Conservation (phyloP, 768 basidiomycete species). For the Suillus plorans region DNA sequence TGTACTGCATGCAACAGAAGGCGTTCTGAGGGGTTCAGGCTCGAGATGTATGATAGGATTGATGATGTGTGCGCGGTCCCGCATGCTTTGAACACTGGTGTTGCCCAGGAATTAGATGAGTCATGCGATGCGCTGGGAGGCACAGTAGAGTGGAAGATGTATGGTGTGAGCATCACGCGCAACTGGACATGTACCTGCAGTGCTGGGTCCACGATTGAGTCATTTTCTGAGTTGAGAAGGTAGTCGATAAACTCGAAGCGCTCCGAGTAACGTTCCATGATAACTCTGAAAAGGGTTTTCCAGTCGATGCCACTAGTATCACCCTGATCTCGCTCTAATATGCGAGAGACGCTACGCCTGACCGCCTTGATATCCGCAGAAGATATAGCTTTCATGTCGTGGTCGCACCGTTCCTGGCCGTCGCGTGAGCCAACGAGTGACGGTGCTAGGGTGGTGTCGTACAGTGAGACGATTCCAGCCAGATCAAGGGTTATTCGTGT, state of each 20-base stretch:
- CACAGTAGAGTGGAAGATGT: slow-evolving; percentile 6
- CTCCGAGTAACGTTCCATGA: slow-evolving; percentile 41
- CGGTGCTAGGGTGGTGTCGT: slow-evolving; percentile 24
- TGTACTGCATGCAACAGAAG: slow-evolving; percentile 14
- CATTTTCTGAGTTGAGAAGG: slow-evolving; percentile 28
- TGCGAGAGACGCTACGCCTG: slow-evolving; percentile 9
- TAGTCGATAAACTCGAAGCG: slow-evolving; percentile 41
- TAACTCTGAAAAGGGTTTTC: slow-evolving; percentile 36
- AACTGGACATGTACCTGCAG: slow-evolving; percentile 18
- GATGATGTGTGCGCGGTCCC: slow-evolving; percentile 13
- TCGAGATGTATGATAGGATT: background rate
- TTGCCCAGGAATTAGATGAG: slow-evolving; percentile 7
- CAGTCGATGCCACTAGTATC: slow-evolving; percentile 41
- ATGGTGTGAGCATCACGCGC: slow-evolving; percentile 18
- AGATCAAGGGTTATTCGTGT: slow-evolving; percentile 24
- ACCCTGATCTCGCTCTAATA: slow-evolving; percentile 3
- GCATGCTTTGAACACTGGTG: slow-evolving; percentile 13
- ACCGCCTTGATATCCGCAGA: slow-evolving; percentile 11
- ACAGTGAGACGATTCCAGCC: slow-evolving; percentile 25
- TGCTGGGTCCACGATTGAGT: slow-evolving; percentile 3
- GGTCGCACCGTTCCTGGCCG: slow-evolving; percentile 22
- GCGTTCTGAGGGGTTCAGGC: slow-evolving; percentile 15
- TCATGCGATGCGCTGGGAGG: background rate
- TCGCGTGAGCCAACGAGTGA: slow-evolving; percentile 17
- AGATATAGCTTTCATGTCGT: slow-evolving; percentile 15